Evolutionary conservation across 768 basidiomycete genomes (phyloP).

Genomic region (Amanita exitialis): DNA sequence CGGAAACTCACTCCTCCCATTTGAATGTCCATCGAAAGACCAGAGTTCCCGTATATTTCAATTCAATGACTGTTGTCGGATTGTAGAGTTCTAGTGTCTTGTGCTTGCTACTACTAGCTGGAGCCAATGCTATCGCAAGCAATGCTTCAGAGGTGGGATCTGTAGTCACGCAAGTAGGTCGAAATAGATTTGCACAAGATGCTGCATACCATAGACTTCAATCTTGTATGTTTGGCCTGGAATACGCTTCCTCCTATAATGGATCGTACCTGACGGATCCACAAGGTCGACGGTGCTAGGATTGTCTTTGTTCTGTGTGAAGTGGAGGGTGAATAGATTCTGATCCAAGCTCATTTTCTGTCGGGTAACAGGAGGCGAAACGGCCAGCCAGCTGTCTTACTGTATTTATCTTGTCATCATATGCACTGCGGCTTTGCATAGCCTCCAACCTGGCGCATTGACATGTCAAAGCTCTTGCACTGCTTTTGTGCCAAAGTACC

Average conservation of each 20-base stretch:
- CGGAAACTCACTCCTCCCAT: constrained; percentile 66
- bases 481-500: not conserved
- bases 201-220: constrained; percentile 52
- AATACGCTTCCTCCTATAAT: constrained; percentile 66
- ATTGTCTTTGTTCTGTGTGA: constrained; percentile 50
- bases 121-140: constrained; percentile 59
- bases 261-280: constrained; percentile 49
- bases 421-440: not conserved
- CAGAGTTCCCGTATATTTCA: constrained; percentile 65
- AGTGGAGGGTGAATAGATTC: constrained; percentile 73
- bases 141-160: constrained; percentile 67
- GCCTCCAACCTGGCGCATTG: not conserved
- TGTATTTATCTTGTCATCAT: not conserved
- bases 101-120: constrained; percentile 53
- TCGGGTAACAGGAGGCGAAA: no score
- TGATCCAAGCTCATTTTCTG: constrained; percentile 68
- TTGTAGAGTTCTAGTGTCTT: constrained; percentile 73
- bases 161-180: constrained; percentile 15
- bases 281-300: constrained; percentile 59
- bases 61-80: constrained; percentile 57
- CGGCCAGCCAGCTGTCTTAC: not conserved
- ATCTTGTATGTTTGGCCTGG: constrained; percentile 46
- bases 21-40: constrained; percentile 71
- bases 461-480: not conserved
- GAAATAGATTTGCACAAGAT: not conserved